Percentiles rank a stretch among this genome's conserved stretches.
These are phyloP conservation scores for Petrea volubilis DNA, from an alignment of 257 asterid genomes.

Conservation along the genomic window DNA sequence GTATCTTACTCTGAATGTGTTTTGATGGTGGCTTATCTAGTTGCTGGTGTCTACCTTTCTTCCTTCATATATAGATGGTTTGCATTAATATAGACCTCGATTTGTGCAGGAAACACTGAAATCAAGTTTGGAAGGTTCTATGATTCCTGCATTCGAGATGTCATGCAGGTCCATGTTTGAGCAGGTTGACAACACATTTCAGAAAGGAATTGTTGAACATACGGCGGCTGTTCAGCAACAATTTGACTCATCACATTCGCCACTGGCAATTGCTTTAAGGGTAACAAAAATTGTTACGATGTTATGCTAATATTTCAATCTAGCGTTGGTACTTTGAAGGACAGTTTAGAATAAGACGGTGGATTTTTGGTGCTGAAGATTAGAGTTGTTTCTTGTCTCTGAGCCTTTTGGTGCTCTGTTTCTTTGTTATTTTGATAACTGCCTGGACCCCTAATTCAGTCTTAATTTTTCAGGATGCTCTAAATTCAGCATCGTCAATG, in stretches of 20 bases:
- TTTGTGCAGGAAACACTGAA: conserved; percentile 74
- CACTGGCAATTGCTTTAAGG: conserved; percentile 70
- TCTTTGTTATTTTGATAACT: not conserved
- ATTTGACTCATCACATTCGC: conserved; percentile 65
- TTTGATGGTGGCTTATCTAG: not conserved
- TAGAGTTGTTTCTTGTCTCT: not conserved
- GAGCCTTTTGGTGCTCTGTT: not conserved
- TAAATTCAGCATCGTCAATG: conserved; percentile 70
- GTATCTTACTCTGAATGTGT: not conserved
- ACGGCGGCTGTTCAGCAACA: conserved; percentile 61
- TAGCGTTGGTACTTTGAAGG: not conserved
- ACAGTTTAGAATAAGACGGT: not conserved
- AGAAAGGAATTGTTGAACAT: conserved; percentile 80
- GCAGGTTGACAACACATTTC: conserved; percentile 73
- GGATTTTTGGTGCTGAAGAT: not conserved
- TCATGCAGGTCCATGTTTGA: conserved; percentile 81
- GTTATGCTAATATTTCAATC: not conserved
- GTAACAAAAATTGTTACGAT: conserved; percentile 32
- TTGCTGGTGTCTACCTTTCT: not conserved
- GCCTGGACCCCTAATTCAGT: not conserved
- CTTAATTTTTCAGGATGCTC: conserved; percentile 53
- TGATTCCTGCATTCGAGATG: conserved; percentile 78
- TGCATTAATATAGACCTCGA: not conserved
- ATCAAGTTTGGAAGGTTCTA: conserved; percentile 69
- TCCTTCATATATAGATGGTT: not conserved